A percentile compares a stretch with the other conserved stretches of the same genome.
phyloP scores from a whole-genome alignment of 148 eudicot genomes.

The Rhododendron molle region DNA sequence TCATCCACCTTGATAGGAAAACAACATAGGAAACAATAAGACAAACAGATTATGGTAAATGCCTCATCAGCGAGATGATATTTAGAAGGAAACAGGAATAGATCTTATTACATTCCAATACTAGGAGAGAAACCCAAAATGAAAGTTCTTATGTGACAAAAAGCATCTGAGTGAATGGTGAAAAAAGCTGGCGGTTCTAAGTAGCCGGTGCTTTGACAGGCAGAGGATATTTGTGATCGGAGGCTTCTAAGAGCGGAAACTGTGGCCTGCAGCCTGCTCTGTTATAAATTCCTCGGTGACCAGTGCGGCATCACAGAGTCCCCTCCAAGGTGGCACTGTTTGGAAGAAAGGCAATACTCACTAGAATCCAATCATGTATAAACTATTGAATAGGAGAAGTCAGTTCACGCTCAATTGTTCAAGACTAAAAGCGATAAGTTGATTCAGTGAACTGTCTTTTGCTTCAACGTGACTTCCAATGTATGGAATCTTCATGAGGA shows the following conservation, averaged over 20 bases:
- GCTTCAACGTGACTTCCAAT: not conserved
- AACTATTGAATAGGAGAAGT: not conserved
- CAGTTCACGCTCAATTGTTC: not conserved
- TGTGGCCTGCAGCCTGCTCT: not conserved
- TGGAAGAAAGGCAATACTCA: not conserved
- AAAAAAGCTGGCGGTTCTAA: not conserved
- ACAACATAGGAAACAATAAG: slow-evolving; percentile 7
- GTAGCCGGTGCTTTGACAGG: not conserved
- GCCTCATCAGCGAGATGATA: not conserved
- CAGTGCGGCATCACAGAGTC: not conserved
- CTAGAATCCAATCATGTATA: not conserved
- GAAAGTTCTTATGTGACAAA: not conserved
- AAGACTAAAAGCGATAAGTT: not conserved
- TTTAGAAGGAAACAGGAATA: not conserved
- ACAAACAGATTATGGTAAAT: not conserved
- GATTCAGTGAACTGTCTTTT: not conserved
- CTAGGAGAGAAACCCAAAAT: not conserved
- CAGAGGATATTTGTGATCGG: not conserved
- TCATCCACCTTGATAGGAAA: slow-evolving; percentile 5
- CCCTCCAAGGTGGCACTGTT: not conserved
- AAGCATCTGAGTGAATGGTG: not conserved
- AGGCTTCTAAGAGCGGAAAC: not conserved
- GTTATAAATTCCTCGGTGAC: not conserved
- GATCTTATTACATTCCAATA: not conserved
- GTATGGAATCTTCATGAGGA: not conserved